phyloP scores from a whole-genome alignment of 1,284 basidiomycete genomes.

The Exobasidium cylindrosporum region DNA sequence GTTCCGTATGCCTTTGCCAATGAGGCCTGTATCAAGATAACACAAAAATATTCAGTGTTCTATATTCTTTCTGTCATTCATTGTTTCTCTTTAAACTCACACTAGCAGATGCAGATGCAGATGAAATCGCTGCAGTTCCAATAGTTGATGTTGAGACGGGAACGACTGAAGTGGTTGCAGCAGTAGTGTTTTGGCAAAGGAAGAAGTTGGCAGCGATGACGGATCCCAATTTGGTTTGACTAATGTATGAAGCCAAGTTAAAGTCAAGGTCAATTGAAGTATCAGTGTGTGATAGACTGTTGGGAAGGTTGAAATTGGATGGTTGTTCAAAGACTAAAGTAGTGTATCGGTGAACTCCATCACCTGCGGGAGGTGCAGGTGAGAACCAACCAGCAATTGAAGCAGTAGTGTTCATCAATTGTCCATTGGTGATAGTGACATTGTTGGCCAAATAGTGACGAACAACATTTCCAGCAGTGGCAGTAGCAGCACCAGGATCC shows the following conservation, averaged over 20 bases:
- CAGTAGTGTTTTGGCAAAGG: conserved; percentile 11
- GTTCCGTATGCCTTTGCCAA: not conserved
- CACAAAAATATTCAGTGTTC: no score
- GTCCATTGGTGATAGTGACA: not conserved
- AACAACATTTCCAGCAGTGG: not conserved
- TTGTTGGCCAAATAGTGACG: conserved; percentile 11
- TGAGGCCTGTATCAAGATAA: not conserved
- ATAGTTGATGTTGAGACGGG: not conserved
- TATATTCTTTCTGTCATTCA: no score
- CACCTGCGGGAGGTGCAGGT: conserved; percentile 8
- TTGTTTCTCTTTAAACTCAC: no score
- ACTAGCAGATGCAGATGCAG: not conserved
- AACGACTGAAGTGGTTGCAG: not conserved
- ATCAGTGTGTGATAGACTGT: not conserved
- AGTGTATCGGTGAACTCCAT: conserved; percentile 6
- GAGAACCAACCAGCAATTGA: conserved; percentile 10
- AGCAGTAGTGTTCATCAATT: not conserved
- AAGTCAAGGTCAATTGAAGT: conserved; percentile 7
- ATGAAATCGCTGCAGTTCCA: not conserved
- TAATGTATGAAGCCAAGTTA: conserved; percentile 2
- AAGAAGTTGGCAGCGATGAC: conserved; percentile 13
- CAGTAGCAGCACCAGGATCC: conserved; percentile 2
- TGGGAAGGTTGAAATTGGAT: not conserved
- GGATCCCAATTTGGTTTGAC: not conserved
- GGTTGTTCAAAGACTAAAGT: conserved; percentile 8